These are phyloP conservation scores for Beauveria pseudobassiana DNA, from an alignment of 2,329 filamentous ascomycete species.

Conservation along the genomic window DNA sequence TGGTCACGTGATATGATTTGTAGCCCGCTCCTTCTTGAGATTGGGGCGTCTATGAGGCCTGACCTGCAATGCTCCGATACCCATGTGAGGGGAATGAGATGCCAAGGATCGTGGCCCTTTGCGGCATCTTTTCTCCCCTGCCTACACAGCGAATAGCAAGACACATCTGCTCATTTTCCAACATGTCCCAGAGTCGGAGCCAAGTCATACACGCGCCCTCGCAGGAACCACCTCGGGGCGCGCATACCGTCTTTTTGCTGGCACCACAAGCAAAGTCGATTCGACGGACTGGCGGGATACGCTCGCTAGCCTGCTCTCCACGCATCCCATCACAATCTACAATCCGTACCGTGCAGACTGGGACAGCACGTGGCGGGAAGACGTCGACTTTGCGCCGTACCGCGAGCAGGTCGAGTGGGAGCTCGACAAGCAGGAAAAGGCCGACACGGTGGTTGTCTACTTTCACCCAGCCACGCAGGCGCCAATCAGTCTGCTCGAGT, in stretches of 20 bases:
- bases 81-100: not conserved
- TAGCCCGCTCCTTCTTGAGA: too few relatives aligned
- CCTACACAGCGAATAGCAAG: not conserved
- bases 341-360: constrained; percentile 48
- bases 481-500: constrained; percentile 49
- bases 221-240: constrained; percentile 11
- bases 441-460: constrained; percentile 45
- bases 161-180: not conserved
- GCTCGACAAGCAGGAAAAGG: constrained; percentile 41
- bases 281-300: constrained; percentile 40
- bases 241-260: constrained; percentile 47
- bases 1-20: too few relatives aligned
- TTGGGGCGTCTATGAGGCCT: too few relatives aligned
- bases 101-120: not conserved
- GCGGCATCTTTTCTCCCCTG: not conserved
- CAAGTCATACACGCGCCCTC: constrained; percentile 26
- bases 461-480: constrained; percentile 44
- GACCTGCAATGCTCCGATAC: not conserved
- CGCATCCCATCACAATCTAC: constrained; percentile 43
- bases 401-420: constrained; percentile 52
- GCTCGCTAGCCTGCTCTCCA: constrained; percentile 31
- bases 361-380: constrained; percentile 42
- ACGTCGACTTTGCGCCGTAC: constrained; percentile 36
- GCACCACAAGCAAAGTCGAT: constrained; percentile 37
- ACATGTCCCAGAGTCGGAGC: not conserved